Evolutionary conservation across 2,329 filamentous ascomycete genomes (phyloP), one percentile per base, ranked within the genome.

Genomic region (Trichoderma oligosporum): DNA sequence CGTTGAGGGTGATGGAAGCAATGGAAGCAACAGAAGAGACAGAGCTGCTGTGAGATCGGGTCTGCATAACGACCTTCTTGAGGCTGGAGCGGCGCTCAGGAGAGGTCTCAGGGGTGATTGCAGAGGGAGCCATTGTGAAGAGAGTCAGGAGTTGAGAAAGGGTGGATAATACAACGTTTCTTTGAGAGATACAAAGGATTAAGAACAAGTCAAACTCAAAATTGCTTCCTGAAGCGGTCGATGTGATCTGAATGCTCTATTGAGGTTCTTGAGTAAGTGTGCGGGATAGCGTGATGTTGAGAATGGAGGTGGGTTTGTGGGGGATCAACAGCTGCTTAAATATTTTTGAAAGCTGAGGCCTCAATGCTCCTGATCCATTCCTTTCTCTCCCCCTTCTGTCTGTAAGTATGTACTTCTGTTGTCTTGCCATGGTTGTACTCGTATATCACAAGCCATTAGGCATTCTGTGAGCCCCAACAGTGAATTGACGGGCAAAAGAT

Each of bases 1-100:
- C 86, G 66, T 87, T 89, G 60, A 91, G 78, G 72, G 84, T 86
- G 60, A 90, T 72, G 48, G 74, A 70, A 24, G 61, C 63, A 35
- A 90, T 72, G 48, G 74, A 70, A 24, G 61, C 63, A 35, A 64
- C 60, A 4, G 58, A 60, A 27, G 66, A 65, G 54, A 66, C 56
- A 16, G 65, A 68, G 60, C 58, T 63, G 60, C 64, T 65, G 55
- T 67, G 60, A 49, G 63, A 61, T 58, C 65, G 63, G 48, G 24
- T 60, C 52, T 64, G 62, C 33, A 61, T 14, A 25, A 49, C 20
- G 4, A 63, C 46, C 65, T 70, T 71, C 63, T 67, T 71, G 61
- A 64, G 61, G 49, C 63, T 63, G 61, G 67, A 61, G 29, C 63
- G 48, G 51, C 68, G 67, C 65, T 68, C 68, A 56, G 70, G 68